Conservation (phyloP, 2,329 filamentous ascomycete genomes). For the Fusarium newnesense region DNA sequence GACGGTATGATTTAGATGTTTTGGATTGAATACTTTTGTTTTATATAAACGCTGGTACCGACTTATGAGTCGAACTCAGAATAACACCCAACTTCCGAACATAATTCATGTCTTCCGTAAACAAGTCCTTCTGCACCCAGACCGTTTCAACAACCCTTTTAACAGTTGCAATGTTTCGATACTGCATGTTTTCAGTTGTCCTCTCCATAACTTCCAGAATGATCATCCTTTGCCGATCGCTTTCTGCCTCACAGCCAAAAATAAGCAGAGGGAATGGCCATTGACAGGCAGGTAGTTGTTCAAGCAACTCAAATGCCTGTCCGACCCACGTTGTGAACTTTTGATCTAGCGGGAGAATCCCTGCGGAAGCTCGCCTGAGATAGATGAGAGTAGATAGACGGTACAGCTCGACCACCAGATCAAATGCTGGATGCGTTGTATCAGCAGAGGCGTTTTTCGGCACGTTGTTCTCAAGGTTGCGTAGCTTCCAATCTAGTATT, state of each 20-base stretch:
- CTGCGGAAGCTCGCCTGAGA: constrained; percentile 39
- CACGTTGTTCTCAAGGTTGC: accelerated
- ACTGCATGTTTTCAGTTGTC: constrained; percentile 28
- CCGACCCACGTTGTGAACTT: constrained; percentile 34
- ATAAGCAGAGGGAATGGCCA: constrained; percentile 40
- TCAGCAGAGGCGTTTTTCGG: accelerated
- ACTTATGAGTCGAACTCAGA: constrained; percentile 18
- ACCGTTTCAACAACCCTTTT: constrained; percentile 42
- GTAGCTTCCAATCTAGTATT: constrained; percentile 11
- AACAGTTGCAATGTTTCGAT: constrained; percentile 35
- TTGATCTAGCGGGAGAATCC: constrained; percentile 6
- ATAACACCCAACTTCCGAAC: constrained; percentile 13
- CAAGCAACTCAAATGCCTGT: constrained; percentile 41
- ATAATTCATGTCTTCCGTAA: constrained; percentile 7
- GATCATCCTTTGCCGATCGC: constrained; percentile 27
- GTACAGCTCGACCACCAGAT: constrained; percentile 36
- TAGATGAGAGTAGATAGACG: constrained; percentile 46
- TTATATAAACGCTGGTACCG: constrained; percentile 20
- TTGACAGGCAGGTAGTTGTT: constrained; percentile 26
- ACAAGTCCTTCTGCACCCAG: constrained; percentile 51
- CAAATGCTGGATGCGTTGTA: neutral
- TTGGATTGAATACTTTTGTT: no score
- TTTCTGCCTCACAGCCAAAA: constrained; percentile 40
- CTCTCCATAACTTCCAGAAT: constrained; percentile 43
- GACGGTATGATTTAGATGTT: no score